phyloP scores from a whole-genome alignment of 2,329 filamentous ascomycete species.

The Penicillium sp. region DNA sequence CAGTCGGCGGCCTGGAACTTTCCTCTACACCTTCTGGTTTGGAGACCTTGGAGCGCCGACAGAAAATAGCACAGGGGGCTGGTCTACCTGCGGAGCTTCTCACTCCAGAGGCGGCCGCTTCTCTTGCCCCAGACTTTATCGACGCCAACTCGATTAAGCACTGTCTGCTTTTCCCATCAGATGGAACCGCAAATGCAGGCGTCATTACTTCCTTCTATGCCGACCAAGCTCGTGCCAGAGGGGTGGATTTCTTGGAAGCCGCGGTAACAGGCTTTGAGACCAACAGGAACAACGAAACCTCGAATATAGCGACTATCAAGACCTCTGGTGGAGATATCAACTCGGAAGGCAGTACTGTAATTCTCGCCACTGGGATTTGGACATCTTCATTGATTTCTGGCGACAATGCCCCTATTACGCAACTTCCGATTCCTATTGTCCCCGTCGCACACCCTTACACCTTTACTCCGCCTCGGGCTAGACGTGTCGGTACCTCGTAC shows the following conservation, averaged over 20 bases:
- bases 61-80: slow-evolving; percentile 17
- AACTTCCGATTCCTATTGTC: slow-evolving; percentile 31
- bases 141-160: slow-evolving; percentile 19
- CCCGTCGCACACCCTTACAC: slow-evolving; percentile 40
- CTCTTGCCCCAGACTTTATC: slow-evolving; percentile 30
- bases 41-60: slow-evolving; percentile 18
- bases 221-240: slow-evolving; percentile 19
- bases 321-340: slow-evolving; percentile 17
- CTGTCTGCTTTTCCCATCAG: slow-evolving; percentile 25
- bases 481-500: slow-evolving; percentile 13
- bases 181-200: slow-evolving; percentile 28
- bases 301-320: slow-evolving; percentile 12
- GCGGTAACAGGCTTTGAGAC: slow-evolving; percentile 13
- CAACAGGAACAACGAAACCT: background rate
- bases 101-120: slow-evolving; percentile 19
- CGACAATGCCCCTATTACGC: background rate
- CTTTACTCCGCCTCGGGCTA: slow-evolving; percentile 24
- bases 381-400: slow-evolving; percentile 17
- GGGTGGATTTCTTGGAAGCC: slow-evolving; percentile 24
- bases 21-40: slow-evolving; percentile 22
- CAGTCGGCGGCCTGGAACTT: slow-evolving; percentile 28
- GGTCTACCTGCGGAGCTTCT: slow-evolving; percentile 28
- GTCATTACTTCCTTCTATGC: slow-evolving; percentile 27
- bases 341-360: slow-evolving; percentile 21
- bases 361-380: slow-evolving; percentile 35